Percentiles rank a stretch among this genome's conserved stretches.
These are phyloP conservation scores for Fraxinus quadrangulata DNA, from an alignment of 257 asterid genomes.

Conservation along the genomic window DNA sequence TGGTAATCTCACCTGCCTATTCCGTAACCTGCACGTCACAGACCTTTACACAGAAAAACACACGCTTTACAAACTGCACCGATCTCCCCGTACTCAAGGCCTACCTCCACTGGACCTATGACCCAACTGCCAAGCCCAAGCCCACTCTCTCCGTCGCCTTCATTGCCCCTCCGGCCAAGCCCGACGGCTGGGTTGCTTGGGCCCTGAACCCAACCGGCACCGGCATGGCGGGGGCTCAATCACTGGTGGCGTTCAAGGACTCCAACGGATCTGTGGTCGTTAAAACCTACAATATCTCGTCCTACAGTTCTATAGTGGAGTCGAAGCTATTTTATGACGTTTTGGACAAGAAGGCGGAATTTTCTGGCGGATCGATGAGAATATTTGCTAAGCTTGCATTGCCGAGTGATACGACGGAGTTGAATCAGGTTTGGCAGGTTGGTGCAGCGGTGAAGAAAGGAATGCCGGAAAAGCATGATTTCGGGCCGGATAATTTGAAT, in stretches of 20 bases:
- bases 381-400: slow-evolving; percentile 42
- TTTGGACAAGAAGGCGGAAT: slow-evolving; percentile 42
- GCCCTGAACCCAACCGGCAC: slow-evolving; percentile 58
- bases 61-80: slow-evolving; percentile 39
- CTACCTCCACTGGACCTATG: slow-evolving; percentile 57
- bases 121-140: slow-evolving; percentile 32
- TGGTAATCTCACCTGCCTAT: slow-evolving; percentile 41
- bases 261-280: slow-evolving; percentile 49
- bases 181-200: slow-evolving; percentile 83
- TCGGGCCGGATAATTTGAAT: slow-evolving; percentile 34
- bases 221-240: slow-evolving; percentile 71
- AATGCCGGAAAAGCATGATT: slow-evolving; percentile 33
- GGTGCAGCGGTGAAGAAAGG: slow-evolving; percentile 33
- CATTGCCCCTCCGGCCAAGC: slow-evolving; percentile 56
- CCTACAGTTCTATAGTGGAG: slow-evolving; percentile 39
- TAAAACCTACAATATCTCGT: slow-evolving; percentile 52
- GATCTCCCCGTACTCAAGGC: slow-evolving; percentile 55
- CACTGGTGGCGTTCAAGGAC: slow-evolving; percentile 53
- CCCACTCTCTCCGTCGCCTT: slow-evolving; percentile 64
- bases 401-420: slow-evolving; percentile 28
- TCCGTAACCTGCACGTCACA: slow-evolving; percentile 49
- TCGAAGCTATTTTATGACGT: slow-evolving; percentile 55
- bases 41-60: slow-evolving; percentile 29
- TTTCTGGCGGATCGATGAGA: slow-evolving; percentile 40
- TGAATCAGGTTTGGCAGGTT: slow-evolving; percentile 51